phyloP scores from a whole-genome alignment of 495 filamentous ascomycete genomes.

The Alectoria sarmentosa region DNA sequence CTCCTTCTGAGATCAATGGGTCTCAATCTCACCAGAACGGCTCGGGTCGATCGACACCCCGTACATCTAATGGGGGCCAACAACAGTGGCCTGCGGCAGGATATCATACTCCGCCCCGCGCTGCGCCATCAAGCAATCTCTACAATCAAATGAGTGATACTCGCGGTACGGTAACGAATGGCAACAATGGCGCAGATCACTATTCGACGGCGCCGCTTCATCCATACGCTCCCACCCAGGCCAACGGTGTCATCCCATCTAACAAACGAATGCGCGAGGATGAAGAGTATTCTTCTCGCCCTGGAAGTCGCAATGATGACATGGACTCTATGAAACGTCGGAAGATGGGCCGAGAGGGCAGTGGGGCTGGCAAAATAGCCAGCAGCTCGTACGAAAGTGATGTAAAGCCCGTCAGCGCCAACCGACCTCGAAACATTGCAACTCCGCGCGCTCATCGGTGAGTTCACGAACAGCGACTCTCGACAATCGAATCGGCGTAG shows the following conservation, averaged over 20 bases:
- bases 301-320: constrained; percentile 56
- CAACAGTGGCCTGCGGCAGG: constrained; percentile 64
- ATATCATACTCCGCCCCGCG: constrained; percentile 75
- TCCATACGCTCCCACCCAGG: constrained; percentile 45
- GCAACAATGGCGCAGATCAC: constrained; percentile 52
- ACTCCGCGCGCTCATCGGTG: constrained; percentile 23
- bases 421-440: constrained; percentile 21
- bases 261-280: constrained; percentile 77
- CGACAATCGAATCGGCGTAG: not conserved
- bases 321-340: constrained; percentile 70
- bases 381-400: constrained; percentile 32
- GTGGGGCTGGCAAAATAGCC: constrained; percentile 41
- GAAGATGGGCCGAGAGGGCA: constrained; percentile 65
- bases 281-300: constrained; percentile 65
- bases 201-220: constrained; percentile 58
- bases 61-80: constrained; percentile 53
- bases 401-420: constrained; percentile 19
- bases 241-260: constrained; percentile 60
- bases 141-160: constrained; percentile 90
- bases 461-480: not conserved
- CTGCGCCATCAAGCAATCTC: constrained; percentile 63
- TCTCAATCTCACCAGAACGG: constrained; percentile 80
- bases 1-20: constrained; percentile 69
- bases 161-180: constrained; percentile 59
- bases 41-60: constrained; percentile 81